These are phyloP conservation scores for Friedmanniomyces simplex DNA, from an alignment of 495 filamentous ascomycete genomes.

Conservation along the genomic window DNA sequence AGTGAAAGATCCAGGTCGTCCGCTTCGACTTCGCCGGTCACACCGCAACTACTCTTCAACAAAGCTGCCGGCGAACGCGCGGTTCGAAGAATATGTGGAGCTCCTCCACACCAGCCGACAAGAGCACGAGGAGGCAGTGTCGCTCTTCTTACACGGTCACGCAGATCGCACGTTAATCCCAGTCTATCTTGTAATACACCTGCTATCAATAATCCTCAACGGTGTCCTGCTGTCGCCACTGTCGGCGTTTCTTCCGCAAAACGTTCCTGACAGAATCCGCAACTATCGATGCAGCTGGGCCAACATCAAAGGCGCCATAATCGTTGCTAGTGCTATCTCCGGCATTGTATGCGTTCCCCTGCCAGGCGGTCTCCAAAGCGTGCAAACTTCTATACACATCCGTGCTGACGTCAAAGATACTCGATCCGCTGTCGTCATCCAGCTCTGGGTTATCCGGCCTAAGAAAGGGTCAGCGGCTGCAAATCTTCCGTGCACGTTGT, in stretches of 20 bases:
- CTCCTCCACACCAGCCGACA: too few species aligned
- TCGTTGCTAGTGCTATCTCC: not conserved
- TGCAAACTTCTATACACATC: not conserved
- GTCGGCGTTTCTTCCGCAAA: not conserved
- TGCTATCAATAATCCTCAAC: not conserved
- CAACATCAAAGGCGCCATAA: not conserved
- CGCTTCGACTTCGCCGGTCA: too few species aligned
- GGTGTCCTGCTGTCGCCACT: not conserved
- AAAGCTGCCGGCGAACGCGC: too few species aligned
- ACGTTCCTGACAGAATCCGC: not conserved
- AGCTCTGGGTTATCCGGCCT: not conserved
- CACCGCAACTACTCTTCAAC: too few species aligned
- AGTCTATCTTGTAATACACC: too few species aligned
- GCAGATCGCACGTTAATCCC: too few species aligned
- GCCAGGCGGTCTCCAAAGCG: not conserved
- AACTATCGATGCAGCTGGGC: not conserved
- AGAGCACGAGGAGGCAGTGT: too few species aligned
- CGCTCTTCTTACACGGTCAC: too few species aligned
- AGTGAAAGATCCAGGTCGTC: too few species aligned
- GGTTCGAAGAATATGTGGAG: too few species aligned
- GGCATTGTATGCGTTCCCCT: not conserved
- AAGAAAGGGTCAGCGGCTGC: not conserved
- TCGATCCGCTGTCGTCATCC: not conserved
- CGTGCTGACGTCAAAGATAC: not conserved
- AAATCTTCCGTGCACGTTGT: not conserved